phyloP scores from a whole-genome alignment of 1,284 basidiomycete genomes.

The Tilletiopsis washingtonensis region DNA sequence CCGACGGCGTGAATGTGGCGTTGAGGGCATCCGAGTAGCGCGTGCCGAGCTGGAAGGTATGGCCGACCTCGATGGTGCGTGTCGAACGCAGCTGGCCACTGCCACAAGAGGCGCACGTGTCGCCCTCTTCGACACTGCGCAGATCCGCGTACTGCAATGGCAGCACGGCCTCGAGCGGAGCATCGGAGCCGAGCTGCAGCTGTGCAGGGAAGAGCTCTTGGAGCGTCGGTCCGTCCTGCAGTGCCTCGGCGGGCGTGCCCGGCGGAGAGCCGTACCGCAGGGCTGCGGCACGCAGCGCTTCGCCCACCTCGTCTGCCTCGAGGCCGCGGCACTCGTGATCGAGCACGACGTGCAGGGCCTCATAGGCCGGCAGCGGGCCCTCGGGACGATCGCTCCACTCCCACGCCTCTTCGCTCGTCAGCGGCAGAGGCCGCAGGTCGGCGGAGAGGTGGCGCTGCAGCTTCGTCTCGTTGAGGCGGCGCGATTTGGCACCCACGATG shows the following conservation, averaged over 20 bases:
- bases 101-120: conserved; percentile 27
- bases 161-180: too few relatives aligned
- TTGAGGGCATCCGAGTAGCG: conserved; percentile 42
- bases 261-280: not conserved
- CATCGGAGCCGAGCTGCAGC: too few relatives aligned
- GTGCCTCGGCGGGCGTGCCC: too few relatives aligned
- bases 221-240: too few relatives aligned
- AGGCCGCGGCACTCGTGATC: conserved; percentile 26
- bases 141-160: conserved; percentile 20
- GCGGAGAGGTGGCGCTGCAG: conserved; percentile 14
- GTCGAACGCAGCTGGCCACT: conserved; percentile 15
- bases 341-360: conserved; percentile 12
- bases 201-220: too few relatives aligned
- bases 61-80: conserved; percentile 47
- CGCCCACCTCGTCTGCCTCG: conserved; percentile 22
- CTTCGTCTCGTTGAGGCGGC: conserved; percentile 33
- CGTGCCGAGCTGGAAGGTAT: conserved; percentile 48
- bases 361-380: conserved; percentile 28
- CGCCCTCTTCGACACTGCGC: conserved; percentile 17
- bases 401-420: conserved; percentile 14
- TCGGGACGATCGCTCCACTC: conserved; percentile 36
- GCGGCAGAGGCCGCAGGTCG: not conserved
- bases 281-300: conserved; percentile 10
- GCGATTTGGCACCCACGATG: conserved; percentile 16
- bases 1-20: conserved; percentile 13